phyloP scores from a whole-genome alignment of 75 land plant species.

The Cryptomeria japonica region DNA sequence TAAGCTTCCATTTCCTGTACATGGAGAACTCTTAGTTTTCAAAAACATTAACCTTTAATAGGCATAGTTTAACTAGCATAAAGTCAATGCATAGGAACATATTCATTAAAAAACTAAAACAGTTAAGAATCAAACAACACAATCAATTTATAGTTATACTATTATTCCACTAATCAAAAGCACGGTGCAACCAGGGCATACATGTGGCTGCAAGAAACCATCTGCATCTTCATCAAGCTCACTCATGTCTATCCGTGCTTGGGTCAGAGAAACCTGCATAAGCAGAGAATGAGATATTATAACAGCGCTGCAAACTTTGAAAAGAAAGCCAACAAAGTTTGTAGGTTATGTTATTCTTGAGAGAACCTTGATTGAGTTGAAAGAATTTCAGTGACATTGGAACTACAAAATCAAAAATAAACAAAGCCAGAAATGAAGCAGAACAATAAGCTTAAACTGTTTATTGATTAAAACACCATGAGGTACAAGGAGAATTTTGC shows the following conservation, averaged over 20 bases:
- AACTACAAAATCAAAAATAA: not conserved
- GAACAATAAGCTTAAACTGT: not conserved
- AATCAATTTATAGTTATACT: not conserved
- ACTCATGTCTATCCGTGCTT: constrained; percentile 99
- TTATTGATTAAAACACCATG: not conserved
- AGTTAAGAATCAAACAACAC: not conserved
- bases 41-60: not conserved
- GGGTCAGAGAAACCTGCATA: constrained; percentile 93
- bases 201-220: constrained; percentile 98
- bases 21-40: not conserved
- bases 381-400: not conserved
- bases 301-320: not conserved
- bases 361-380: not conserved
- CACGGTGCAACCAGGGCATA: constrained; percentile 22
- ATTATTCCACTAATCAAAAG: not conserved
- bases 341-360: not conserved
- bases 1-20: constrained; percentile 97
- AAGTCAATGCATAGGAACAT: not conserved
- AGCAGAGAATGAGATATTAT: not conserved
- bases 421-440: not conserved
- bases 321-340: not conserved
- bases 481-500: not conserved
- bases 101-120: not conserved
- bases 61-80: not conserved
- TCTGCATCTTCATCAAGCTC: constrained; percentile 99